Base-by-base conservation (phyloP, 2,329 filamentous ascomycete genomes). In the Nemania diffusa region DNA sequence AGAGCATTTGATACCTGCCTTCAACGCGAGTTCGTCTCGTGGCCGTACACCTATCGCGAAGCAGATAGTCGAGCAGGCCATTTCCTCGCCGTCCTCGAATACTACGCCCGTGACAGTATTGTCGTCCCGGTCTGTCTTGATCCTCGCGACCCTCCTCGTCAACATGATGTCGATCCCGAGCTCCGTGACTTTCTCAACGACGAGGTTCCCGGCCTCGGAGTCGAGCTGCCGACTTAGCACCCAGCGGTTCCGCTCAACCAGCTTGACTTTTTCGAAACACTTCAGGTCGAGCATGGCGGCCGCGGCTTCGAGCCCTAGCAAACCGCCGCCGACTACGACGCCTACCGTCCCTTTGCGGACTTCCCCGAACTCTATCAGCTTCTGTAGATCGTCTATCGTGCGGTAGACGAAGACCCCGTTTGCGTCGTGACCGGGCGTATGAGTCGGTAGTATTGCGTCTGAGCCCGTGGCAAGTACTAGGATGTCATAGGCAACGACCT, bases 221-320 rank as follows among this genome's bases (percentile, higher is more conserved):
- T 97, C 94, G 1, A 97, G 81, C 75, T 97, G 94, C 62, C 94
- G 85, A 61, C 91, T 92, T 50, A 97, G 79, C 0, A 97, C 90
- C 92, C 93, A 97, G 72, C 87, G 81, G 75, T 94, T 95, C 59
- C 92, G 85, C 79, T 97, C 94, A 58, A 97, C 88, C 8, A 97
- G 82, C 72, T 90, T 92, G 58, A 97, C 91, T 64, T 88, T 87
- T 13, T 85, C 83, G 75, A 91, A 97, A 58, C 89, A 87, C 72
- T 92, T 85, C 8, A 97, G 82, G 75, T 97, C 93, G 82, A 94
- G 90, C 92, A 97, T 94, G 1, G 94, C 94, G 74, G 97, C 96
- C 37, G 93, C 94, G 1, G 94, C 94, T 80, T 97, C 94, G 0
- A 97, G 86, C 0, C 94, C 94, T 0, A 97, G 84, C 26, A 97